Percentiles rank a stretch among this genome's conserved stretches.
These are phyloP conservation scores for Dryas drummondii DNA, from an alignment of 306 rosid species.

Conservation along the genomic window DNA sequence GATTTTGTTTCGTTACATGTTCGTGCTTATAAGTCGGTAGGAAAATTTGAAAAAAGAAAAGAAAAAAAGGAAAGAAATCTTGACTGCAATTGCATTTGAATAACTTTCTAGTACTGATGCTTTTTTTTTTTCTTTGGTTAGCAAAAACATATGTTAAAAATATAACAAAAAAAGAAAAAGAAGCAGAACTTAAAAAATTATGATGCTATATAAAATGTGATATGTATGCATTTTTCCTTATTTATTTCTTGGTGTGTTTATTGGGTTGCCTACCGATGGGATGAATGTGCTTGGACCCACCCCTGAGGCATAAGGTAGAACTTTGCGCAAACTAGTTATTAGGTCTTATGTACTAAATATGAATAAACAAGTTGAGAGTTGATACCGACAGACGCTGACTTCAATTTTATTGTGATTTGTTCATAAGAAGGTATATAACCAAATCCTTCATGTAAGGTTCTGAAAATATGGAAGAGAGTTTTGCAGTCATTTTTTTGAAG, in stretches of 20 bases:
- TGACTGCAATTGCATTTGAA: neutral
- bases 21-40: neutral
- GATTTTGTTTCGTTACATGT: neutral
- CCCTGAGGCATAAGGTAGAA: neutral
- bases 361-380: neutral
- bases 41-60: neutral
- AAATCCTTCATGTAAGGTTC: neutral
- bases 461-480: neutral
- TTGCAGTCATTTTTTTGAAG: neutral
- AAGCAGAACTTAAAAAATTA: neutral
- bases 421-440: neutral
- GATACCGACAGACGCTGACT: neutral
- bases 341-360: neutral
- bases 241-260: neutral
- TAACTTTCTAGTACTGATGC: neutral
- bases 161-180: neutral
- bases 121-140: neutral
- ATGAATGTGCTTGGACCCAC: neutral
- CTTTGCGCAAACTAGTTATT: neutral
- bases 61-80: neutral
- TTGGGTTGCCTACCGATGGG: neutral
- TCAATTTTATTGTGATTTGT: neutral
- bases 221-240: neutral
- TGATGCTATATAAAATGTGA: neutral
- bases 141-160: no score